Conservation (phyloP, 257 asterid species). For the Eustoma russellianum region DNA sequence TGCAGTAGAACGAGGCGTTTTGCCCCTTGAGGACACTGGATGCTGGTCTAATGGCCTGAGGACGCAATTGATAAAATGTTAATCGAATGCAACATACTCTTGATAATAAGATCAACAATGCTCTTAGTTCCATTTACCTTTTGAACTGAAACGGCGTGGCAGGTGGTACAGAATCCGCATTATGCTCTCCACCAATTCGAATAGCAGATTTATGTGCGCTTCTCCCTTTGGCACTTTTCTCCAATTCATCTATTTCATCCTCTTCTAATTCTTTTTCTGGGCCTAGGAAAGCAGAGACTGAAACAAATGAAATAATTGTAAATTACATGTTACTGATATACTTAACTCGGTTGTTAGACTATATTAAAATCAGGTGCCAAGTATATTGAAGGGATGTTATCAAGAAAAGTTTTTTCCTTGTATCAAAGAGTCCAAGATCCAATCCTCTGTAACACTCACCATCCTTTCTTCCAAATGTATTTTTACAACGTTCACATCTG, state of each 20-base stretch:
- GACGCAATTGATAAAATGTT: constrained; percentile 6
- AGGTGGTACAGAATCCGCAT: constrained; percentile 41
- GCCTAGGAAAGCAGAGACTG: constrained; percentile 35
- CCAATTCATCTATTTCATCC: constrained; percentile 41
- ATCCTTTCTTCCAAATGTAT: constrained; percentile 77
- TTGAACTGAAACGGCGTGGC: constrained; percentile 55
- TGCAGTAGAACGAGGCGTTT: constrained; percentile 49
- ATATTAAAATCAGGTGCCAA: no score
- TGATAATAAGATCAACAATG: background rate
- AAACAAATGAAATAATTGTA: constrained; percentile 15
- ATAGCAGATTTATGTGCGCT: constrained; percentile 22
- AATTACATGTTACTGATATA: background rate
- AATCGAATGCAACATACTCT: background rate
- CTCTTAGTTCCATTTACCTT: constrained; percentile 34
- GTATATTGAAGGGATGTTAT: no score
- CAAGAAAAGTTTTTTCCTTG: no score
- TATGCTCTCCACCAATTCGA: constrained; percentile 37
- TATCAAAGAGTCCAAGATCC: background rate
- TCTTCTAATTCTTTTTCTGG: constrained; percentile 57
- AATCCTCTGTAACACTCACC: constrained; percentile 36
- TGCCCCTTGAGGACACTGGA: constrained; percentile 48
- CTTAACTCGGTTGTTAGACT: no score
- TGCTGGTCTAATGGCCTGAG: constrained; percentile 42
- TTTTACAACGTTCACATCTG: constrained; percentile 95
- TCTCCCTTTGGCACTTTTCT: constrained; percentile 25